phyloP scores from a whole-genome alignment of 2,329 filamentous ascomycete genomes.

The Drechslerella dactyloides region DNA sequence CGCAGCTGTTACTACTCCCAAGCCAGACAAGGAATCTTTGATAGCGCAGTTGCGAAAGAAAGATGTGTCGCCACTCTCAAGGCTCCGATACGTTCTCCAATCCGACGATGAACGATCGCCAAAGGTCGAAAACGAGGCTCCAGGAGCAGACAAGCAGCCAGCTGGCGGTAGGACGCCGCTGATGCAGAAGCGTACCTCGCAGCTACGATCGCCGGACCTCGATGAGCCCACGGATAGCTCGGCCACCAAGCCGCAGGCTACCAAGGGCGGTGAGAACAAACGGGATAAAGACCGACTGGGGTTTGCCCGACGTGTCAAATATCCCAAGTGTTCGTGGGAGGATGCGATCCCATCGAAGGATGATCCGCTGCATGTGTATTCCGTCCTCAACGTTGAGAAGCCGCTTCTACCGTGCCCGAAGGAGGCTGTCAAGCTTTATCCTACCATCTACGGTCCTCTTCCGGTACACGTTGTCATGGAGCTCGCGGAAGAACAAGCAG shows the following conservation, averaged over 20 bases:
- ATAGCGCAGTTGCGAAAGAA: too few species aligned
- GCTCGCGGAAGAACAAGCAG: too few species aligned
- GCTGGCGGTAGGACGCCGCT: constrained; percentile 27
- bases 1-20: too few species aligned
- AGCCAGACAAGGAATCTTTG: too few species aligned
- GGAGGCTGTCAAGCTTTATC: too few species aligned
- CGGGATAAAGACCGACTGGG: constrained; percentile 16
- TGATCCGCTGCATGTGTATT: too few species aligned
- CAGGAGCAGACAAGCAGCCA: constrained; percentile 5
- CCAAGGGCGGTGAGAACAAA: constrained; percentile 6
- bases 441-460: neutral
- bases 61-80: too few species aligned
- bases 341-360: too few species aligned
- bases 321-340: too few species aligned
- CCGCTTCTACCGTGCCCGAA: too few species aligned
- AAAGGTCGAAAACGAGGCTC: neutral
- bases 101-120: constrained; percentile 29
- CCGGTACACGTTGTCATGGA: too few species aligned
- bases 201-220: constrained; percentile 26
- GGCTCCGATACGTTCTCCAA: constrained; percentile 21
- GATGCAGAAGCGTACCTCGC: constrained; percentile 39
- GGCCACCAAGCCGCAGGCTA: constrained; percentile 2
- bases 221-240: constrained; percentile 3
- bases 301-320: constrained; percentile 28
- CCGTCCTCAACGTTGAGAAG: too few species aligned